Evolutionary conservation across 176 grass and related monocot genomes (phyloP), one percentile per base, ranked within the genome.

Genomic region (Poa annua): DNA sequence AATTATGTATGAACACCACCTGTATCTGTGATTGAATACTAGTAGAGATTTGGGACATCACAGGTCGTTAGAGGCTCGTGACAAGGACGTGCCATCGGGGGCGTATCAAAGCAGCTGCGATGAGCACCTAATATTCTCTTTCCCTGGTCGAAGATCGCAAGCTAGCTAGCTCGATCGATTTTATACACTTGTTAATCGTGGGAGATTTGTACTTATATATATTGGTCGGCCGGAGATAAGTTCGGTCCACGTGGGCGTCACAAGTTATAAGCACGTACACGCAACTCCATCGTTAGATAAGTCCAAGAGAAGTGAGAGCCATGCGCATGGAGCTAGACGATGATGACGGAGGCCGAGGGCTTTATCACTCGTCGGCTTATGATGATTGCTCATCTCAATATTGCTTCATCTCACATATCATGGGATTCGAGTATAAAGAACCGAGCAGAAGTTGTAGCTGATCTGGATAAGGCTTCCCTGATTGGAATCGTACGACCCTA

Each of bases 31-130:
- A n/a, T n/a, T n/a, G n/a, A n/a, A n/a, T n/a, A n/a, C n/a, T n/a
- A n/a, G n/a, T n/a, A n/a, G n/a, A n/a, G n/a, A n/a, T n/a, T n/a
- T n/a, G n/a, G n/a, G n/a, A n/a, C n/a, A n/a, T n/a, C n/a, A n/a
- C n/a, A n/a, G n/a, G n/a, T 39, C 0, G 59, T 68, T 68, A 11
- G 32, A 25, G 72, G 48, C 63, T 80, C 76, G 33, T 33, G 77
- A 86, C 32, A 75, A 50, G 22, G 85, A 86, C 84, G 45, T 66
- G 77, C 44, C 69, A 74, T 80, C 76, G 15, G 14, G 42, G 57
- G 4, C 34, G 26, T 49, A 45, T 59, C 44, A 65, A 75, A 4
- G 14, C 21, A 32, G n/a, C 36, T 38, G 36, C 3, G 73, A 64
- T 6, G 74, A 53, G 76, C 20, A 80, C 68, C 77, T 54, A 86